These are phyloP conservation scores for Astrothelium subdiscretum DNA, from an alignment of 495 filamentous ascomycete genomes.

Conservation along the genomic window DNA sequence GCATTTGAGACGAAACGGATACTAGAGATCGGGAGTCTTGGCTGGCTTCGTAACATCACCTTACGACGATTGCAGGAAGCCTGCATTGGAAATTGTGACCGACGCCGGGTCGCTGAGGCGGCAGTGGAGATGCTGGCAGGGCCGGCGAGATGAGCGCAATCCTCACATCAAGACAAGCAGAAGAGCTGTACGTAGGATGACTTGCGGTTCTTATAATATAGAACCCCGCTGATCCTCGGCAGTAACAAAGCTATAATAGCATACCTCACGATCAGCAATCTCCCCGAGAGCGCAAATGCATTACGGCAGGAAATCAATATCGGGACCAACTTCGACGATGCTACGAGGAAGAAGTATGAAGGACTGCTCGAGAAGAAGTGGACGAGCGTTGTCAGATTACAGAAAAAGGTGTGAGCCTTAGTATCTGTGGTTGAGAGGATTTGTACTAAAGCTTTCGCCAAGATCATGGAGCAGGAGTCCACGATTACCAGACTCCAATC, in stretches of 20 bases:
- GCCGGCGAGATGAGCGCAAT: constrained; percentile 57
- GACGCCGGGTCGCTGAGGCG: background rate
- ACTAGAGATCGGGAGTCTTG: background rate
- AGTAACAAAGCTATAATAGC: constrained; percentile 88
- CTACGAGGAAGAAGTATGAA: constrained; percentile 78
- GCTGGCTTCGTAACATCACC: too few relatives aligned
- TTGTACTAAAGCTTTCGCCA: constrained; percentile 6
- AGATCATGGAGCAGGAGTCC: constrained; percentile 93
- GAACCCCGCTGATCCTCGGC: constrained; percentile 18
- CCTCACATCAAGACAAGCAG: constrained; percentile 69
- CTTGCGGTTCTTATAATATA: background rate
- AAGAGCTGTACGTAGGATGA: constrained; percentile 55
- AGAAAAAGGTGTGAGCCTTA: constrained; percentile 61
- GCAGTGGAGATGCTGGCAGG: background rate
- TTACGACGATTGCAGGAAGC: background rate
- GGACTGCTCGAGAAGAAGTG: constrained; percentile 89
- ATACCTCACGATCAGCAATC: constrained; percentile 64
- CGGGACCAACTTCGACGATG: constrained; percentile 59
- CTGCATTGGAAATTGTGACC: background rate
- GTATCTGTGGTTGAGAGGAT: constrained; percentile 4
- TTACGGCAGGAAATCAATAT: constrained; percentile 55
- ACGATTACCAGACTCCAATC: constrained; percentile 57
- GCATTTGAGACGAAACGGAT: background rate
- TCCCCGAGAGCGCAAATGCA: constrained; percentile 53
- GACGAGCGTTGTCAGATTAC: constrained; percentile 81